Evolutionary conservation across 2,329 filamentous ascomycete genomes (phyloP).

Genomic region (Alternaria rosae): DNA sequence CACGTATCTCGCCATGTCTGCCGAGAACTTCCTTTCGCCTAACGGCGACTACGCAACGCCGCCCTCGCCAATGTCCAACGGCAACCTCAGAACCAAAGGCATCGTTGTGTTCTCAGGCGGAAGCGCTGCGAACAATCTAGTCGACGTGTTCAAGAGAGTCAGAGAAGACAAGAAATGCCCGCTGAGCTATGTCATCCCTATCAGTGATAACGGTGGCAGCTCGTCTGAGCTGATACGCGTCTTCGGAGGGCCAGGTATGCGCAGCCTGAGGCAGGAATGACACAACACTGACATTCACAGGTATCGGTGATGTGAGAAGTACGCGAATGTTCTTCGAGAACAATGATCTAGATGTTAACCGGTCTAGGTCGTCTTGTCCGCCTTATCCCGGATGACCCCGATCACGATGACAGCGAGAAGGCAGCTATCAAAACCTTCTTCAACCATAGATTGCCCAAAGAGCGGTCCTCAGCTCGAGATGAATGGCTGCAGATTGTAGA

Average conservation of each 20-base stretch:
- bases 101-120: conserved; percentile 91
- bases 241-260: conserved; percentile 85
- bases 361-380: conserved; percentile 82
- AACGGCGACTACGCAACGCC: conserved; percentile 26
- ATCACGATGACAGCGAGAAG: conserved; percentile 62
- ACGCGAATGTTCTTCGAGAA: conserved; percentile 40
- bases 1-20: conserved; percentile 23
- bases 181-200: conserved; percentile 88
- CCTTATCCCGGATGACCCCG: conserved; percentile 74
- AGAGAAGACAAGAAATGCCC: conserved; percentile 69
- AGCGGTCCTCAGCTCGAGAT: conserved; percentile 66
- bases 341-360: not conserved
- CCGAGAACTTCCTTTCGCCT: conserved; percentile 26
- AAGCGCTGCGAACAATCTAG: conserved; percentile 91
- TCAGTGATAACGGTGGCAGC: conserved; percentile 94
- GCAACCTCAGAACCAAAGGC: conserved; percentile 53
- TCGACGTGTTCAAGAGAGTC: conserved; percentile 80
- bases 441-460: conserved; percentile 79
- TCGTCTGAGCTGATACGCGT: conserved; percentile 93
- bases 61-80: conserved; percentile 28
- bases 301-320: conserved; percentile 80
- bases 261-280: conserved; percentile 7
- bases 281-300: conserved; percentile 33
- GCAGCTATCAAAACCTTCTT: conserved; percentile 82
- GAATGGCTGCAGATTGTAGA: conserved; percentile 94